phyloP scores from a whole-genome alignment of 768 basidiomycete genomes.

The Naganishia kalamii region DNA sequence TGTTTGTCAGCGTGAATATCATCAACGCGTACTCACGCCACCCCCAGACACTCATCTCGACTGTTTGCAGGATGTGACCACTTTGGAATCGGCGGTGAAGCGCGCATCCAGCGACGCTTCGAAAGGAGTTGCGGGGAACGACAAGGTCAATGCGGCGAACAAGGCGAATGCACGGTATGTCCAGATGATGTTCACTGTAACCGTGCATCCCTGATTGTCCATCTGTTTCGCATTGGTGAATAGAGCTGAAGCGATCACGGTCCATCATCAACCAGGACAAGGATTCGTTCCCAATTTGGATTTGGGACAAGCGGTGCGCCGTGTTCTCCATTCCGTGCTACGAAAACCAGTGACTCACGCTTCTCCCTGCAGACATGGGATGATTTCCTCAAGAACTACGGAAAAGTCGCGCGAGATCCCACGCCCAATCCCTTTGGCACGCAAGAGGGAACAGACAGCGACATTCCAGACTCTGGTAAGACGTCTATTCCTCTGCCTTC shows the following conservation, averaged over 20 bases:
- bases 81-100: neutral
- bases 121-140: neutral
- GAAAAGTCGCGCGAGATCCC: neutral
- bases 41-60: neutral
- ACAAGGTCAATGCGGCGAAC: neutral
- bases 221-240: neutral
- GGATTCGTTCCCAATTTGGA: conserved; percentile 7
- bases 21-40: neutral
- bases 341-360: neutral
- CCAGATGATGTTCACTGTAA: neutral
- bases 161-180: conserved; percentile 13
- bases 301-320: neutral
- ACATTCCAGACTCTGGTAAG: neutral
- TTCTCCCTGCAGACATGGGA: neutral
- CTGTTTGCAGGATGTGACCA: neutral
- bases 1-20: conserved; percentile 10
- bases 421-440: neutral
- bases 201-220: neutral
- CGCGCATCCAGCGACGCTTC: neutral
- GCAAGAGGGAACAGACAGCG: neutral
- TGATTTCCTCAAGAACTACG: neutral
- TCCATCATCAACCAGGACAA: conserved; percentile 13
- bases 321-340: neutral
- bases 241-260: conserved; percentile 1
- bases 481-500: neutral